These are phyloP conservation scores for Naegleria fowleri DNA, from an alignment of 208 protist species.

Conservation along the genomic window DNA sequence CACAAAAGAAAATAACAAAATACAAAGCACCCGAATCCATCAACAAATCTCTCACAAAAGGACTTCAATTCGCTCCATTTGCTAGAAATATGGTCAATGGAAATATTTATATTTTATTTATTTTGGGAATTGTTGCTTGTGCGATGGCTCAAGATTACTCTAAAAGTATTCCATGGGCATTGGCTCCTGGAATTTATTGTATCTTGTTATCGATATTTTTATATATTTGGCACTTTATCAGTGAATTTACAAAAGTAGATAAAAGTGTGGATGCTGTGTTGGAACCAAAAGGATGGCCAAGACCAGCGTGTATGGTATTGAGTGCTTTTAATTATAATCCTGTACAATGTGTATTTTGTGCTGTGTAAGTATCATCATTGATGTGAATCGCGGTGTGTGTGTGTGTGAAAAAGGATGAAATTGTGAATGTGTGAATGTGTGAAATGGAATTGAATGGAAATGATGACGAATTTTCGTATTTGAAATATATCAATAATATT, in stretches of 20 bases:
- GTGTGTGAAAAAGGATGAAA: too few relatives aligned
- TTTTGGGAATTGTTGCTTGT: not conserved
- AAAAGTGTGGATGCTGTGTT: not conserved
- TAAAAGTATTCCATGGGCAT: not conserved
- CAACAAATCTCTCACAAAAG: not conserved
- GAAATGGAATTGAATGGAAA: too few relatives aligned
- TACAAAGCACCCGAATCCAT: not conserved
- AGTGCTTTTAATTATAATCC: not conserved
- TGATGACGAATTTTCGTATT: too few relatives aligned
- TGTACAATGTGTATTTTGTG: slow-evolving; percentile 6
- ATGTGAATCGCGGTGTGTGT: too few relatives aligned
- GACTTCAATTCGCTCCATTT: not conserved
- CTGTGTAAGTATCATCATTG: not conserved
- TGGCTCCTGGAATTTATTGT: not conserved
- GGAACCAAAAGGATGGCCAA: not conserved
- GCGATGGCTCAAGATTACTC: not conserved
- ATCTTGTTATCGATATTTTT: not conserved
- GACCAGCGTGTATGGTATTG: not conserved
- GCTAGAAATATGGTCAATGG: not conserved
- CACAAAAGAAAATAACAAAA: not conserved
- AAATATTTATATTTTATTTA: slow-evolving; percentile 13
- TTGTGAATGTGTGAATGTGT: too few relatives aligned
- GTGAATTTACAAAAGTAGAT: not conserved
- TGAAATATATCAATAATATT: too few relatives aligned
- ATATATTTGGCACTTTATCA: slow-evolving; percentile 20